A percentile compares a stretch with the other conserved stretches of the same genome.
phyloP scores from a whole-genome alignment of 257 asterid species.

The Solanum clarkiae region DNA sequence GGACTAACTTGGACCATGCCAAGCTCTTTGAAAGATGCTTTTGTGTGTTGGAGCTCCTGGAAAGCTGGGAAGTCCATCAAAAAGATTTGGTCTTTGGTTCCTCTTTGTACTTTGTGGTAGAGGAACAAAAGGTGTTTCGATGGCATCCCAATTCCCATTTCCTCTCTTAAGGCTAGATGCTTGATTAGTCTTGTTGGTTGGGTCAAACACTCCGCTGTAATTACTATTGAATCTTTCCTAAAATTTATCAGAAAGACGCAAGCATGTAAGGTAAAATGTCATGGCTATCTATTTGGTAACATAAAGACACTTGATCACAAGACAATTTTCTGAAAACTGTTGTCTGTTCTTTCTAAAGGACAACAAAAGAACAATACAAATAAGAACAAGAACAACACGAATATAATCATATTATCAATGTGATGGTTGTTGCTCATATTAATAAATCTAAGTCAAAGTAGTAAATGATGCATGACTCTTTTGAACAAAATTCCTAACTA shows the following conservation, averaged over 20 bases:
- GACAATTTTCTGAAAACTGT: background rate
- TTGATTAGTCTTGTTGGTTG: no score
- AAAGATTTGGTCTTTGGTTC: no score
- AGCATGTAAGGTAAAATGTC: background rate
- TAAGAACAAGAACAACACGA: background rate
- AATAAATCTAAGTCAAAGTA: background rate
- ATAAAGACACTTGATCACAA: background rate
- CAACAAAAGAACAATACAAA: background rate
- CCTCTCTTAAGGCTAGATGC: no score
- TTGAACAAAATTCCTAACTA: slow-evolving; percentile 36
- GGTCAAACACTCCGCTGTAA: no score
- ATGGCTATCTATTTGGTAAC: background rate
- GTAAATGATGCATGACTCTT: background rate
- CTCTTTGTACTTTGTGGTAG: no score
- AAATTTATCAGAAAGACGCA: background rate
- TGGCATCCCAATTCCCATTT: no score
- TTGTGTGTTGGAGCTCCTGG: no score
- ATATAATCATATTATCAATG: background rate
- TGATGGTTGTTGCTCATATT: background rate
- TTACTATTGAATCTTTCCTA: no score
- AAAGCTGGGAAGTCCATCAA: no score
- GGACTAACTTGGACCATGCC: no score
- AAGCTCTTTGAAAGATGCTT: no score
- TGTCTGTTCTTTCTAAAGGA: background rate
- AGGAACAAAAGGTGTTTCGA: no score